Evolutionary conservation across 257 asterid genomes (phyloP), one percentile per base, ranked within the genome.

Genomic region (Solanum neorickii): DNA sequence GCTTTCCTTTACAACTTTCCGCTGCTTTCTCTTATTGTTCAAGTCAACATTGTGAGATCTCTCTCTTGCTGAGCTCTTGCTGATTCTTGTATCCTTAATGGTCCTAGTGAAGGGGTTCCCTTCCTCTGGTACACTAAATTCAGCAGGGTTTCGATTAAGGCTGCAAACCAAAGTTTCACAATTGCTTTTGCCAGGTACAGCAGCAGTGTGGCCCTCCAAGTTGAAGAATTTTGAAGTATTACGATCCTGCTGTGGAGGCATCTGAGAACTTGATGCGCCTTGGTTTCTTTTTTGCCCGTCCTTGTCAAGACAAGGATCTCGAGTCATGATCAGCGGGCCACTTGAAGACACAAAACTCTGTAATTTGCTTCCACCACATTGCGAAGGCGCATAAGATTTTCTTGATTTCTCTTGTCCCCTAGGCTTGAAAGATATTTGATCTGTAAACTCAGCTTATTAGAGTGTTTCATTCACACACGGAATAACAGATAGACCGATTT

Each of bases 71-170:
- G 80, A 86, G 33, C 37, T 87, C 88, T 87, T 94, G 85, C 88
- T 85, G 12, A 84, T 31, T 85, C 80, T 92, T 86, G 95, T 82
- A 86, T 93, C 96, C 87, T 86, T 92, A 12, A 93, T 90, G 73
- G 88, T 80, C 65, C 94, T 86, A 6, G 96, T 96, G 90, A 56
- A 95, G 87, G 83, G 85, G 66, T 94, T 93, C 83, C 92, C 89
- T 47, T 93, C 92, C 27, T 89, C 93, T 12, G 94, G 95, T 44
- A 88, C 8, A 90, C 94, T 93, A 86, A 96, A 93, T 47, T 97
- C 98, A 52, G 98, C 98, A 14, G 99, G 99, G 90, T 95, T 96
- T 52, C 87, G 88, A 88, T 96, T 95, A 29, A 94, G 90, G 20
- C 70, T 59, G 80, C 93, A 76, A 8, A 60, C 18, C 47, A 62